Evolutionary conservation across 352 stramenopile genomes (phyloP), one percentile per base, ranked within the genome.

Genomic region (Globisporangium echinulatum): DNA sequence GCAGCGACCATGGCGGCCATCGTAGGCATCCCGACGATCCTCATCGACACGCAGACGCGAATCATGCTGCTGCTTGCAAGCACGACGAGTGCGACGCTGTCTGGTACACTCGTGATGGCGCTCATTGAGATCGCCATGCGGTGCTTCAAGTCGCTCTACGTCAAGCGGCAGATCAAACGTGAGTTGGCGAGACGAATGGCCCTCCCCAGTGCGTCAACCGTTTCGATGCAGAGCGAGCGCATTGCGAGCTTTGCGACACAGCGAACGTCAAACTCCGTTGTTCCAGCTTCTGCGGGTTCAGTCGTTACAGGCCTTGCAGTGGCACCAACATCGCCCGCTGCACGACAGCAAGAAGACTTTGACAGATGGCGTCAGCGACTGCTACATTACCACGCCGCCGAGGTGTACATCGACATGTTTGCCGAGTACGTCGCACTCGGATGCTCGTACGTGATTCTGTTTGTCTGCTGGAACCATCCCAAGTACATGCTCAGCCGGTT

Each of bases 371-470:
- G 57, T 38, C 43, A 39, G 0, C 74, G 73, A 40, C 15, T 77
- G 54, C 36, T 62, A 11, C 56, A 58, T 8, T 61, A 68, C 14
- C 65, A 79, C 39, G 54, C 57, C 2, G 59, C 54, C 1, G 71
- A 79, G 48, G 58, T 74, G 15, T 68, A 62, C 7, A 68, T 65
- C 13, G 69, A 77, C 56, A 80, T 80, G 71, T 79, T 75, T 54
- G 69, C 67, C 14, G 74, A 83, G 43, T 83, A 79, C 48, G 52
- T 80, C 8, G 69, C 69, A 4, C 73, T 83, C 52, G 64, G 69
- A 33, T 80, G 69, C 51, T 78, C 69, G 4, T 72, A 64, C 40
- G 61, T 59, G 17, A 70, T 80, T 17, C 17, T 71, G 3, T 65
- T 72, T 17, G 61, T 76, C 36, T 76, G 69, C 15, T 59, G 64